Base-by-base conservation (phyloP, 176 grass and related monocot genomes). In the Coix lacrymajobi region DNA sequence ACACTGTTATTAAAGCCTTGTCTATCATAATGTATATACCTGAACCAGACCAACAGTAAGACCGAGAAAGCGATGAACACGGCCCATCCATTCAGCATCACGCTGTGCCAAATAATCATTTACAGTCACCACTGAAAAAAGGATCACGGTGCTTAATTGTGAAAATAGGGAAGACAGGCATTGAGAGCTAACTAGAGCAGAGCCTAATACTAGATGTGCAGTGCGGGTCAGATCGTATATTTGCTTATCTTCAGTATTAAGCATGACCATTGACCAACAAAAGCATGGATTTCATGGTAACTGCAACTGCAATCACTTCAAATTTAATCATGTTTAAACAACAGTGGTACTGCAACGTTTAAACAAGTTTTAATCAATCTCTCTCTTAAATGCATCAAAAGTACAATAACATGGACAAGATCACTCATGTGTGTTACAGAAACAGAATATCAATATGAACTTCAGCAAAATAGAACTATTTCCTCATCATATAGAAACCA, bases 81-180 rank as follows among this genome's bases (percentile, higher is more conserved):
- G 87, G 5, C 92, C 96, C 96, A 98, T 98, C 96, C 96, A 95
- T 77, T 98, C 96, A 85, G 96, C 92, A 95, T 98, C 96, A 51
- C 96, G 87, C 75, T 88, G 85, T 43, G 96, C 96, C 91, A 98
- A 90, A 88, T 98, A 98, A 88, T 98, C 92, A 92, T 98, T 98
- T 80, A 95, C 96, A 88, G 96, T 98, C 85, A 98, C 92, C 89
- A 98, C 96, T 95, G 86, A 71, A 88, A 87, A 78, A 78, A 70
- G 62, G 46, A 62, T 40, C 22, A 28, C 16, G 25, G 16, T 60
- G 30, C 37, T 67, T 61, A 82, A 78, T 79, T 83, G 30, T 49
- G 25, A 78, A 51, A 52, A 34, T 31, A 15, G 54, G 24, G 33
- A 48, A 9, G 11, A 15, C 41, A 31, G 63, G 81, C 69, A 75